phyloP scores from a whole-genome alignment of 352 stramenopile genomes.

The Poterioochromonas sp. region DNA sequence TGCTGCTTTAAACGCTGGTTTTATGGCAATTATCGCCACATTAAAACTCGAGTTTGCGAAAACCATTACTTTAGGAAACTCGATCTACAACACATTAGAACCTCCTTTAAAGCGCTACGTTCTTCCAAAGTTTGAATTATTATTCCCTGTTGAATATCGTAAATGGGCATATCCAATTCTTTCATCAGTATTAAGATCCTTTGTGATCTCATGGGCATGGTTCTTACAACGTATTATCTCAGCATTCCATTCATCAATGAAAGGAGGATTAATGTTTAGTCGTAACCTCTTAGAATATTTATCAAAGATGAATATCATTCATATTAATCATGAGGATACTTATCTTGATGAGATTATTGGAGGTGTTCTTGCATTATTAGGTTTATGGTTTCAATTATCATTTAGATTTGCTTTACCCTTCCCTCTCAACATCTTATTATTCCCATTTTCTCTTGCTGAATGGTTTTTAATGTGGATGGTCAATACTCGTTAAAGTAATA shows the following conservation, averaged over 20 bases:
- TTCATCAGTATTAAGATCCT: slow-evolving; percentile 30
- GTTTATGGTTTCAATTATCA: slow-evolving; percentile 57
- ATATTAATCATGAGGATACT: slow-evolving; percentile 49
- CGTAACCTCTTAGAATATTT: slow-evolving; percentile 34
- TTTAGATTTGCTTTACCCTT: slow-evolving; percentile 52
- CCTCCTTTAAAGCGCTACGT: background rate
- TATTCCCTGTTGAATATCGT: slow-evolving; percentile 25
- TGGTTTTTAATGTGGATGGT: slow-evolving; percentile 47
- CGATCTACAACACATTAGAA: slow-evolving; percentile 30
- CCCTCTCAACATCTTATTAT: slow-evolving; percentile 55
- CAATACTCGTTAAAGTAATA: background rate
- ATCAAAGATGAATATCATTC: slow-evolving; percentile 38
- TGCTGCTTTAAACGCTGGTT: slow-evolving; percentile 27
- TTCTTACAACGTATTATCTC: slow-evolving; percentile 35
- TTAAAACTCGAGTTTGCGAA: slow-evolving; percentile 38
- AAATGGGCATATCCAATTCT: slow-evolving; percentile 36
- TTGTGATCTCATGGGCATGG: slow-evolving; percentile 36
- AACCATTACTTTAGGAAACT: slow-evolving; percentile 35
- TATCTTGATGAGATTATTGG: slow-evolving; percentile 52
- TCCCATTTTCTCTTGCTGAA: slow-evolving; percentile 51
- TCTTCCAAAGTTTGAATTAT: slow-evolving; percentile 20
- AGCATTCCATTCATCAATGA: slow-evolving; percentile 35
- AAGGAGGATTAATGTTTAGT: slow-evolving; percentile 35
- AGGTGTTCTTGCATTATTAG: slow-evolving; percentile 52
- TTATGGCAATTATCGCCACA: slow-evolving; percentile 35